Evolutionary conservation across 2,329 filamentous ascomycete genomes (phyloP).

Genomic region (Whalleya microplaca): DNA sequence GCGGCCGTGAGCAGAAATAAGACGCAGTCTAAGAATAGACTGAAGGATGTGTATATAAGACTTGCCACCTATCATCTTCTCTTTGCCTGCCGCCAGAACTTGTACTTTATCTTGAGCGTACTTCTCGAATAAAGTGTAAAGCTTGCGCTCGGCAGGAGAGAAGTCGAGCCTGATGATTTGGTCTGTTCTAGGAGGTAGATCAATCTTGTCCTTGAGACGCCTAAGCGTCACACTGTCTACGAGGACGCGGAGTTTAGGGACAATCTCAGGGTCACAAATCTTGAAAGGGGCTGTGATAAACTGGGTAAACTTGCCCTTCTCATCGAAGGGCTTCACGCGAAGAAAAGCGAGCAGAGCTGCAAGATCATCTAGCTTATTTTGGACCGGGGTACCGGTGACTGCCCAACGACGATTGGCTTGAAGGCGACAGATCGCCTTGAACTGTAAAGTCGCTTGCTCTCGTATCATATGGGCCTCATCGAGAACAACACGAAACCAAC

Average conservation of each 20-base stretch:
- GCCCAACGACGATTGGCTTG: conserved; percentile 87
- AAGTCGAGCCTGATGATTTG: conserved; percentile 76
- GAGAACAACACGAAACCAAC: conserved; percentile 91
- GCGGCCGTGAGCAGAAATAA: conserved; percentile 92
- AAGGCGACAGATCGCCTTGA: conserved; percentile 81
- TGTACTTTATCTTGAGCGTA: conserved; percentile 81
- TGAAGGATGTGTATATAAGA: conserved; percentile 95
- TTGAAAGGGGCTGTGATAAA: conserved; percentile 88
- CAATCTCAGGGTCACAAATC: conserved; percentile 78
- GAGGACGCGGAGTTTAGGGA: conserved; percentile 83
- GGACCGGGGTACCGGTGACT: conserved; percentile 94
- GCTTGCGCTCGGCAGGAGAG: conserved; percentile 69
- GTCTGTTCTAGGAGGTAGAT: conserved; percentile 76
- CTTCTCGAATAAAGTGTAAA: conserved; percentile 85
- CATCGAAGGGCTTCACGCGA: conserved; percentile 82
- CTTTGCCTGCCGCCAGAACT: conserved; percentile 66
- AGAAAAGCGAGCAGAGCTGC: conserved; percentile 86
- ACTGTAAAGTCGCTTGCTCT: conserved; percentile 79
- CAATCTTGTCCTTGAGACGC: conserved; percentile 87
- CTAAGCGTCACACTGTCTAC: conserved; percentile 95
- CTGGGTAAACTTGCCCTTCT: conserved; percentile 73
- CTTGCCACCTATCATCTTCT: conserved; percentile 74
- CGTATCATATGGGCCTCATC: conserved; percentile 96
- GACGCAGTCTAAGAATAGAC: conserved; percentile 83
- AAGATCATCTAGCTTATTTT: conserved; percentile 90